phyloP scores from a whole-genome alignment of 345 rosid genomes.

The Acer negundo region DNA sequence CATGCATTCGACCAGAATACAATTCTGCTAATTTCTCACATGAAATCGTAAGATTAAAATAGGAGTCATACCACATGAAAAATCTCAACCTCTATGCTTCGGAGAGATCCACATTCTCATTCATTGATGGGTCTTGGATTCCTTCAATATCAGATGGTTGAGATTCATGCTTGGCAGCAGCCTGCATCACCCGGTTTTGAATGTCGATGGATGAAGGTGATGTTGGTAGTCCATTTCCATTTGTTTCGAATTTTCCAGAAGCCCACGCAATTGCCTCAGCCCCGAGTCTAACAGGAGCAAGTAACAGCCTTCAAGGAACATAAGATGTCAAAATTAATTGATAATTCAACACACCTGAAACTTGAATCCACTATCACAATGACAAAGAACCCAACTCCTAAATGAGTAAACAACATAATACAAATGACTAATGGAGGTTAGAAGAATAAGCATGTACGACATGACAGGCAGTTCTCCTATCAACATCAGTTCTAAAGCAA shows the following conservation, averaged over 20 bases:
- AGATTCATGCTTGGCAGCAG: slow-evolving; percentile 93
- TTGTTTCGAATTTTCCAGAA: slow-evolving; percentile 80
- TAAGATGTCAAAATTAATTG: slow-evolving; percentile 2
- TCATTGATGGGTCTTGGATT: slow-evolving; percentile 33
- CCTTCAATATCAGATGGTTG: slow-evolving; percentile 68
- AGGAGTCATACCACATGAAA: background rate
- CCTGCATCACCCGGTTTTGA: slow-evolving; percentile 79
- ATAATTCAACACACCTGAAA: background rate
- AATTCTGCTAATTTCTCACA: background rate
- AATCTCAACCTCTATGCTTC: slow-evolving; percentile 45
- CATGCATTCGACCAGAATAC: background rate
- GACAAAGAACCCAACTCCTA: background rate
- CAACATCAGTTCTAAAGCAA: background rate
- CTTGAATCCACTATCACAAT: background rate
- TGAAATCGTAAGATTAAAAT: background rate
- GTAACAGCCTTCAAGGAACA: slow-evolving; percentile 47
- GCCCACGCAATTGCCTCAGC: slow-evolving; percentile 85
- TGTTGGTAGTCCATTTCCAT: slow-evolving; percentile 80
- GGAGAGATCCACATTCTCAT: slow-evolving; percentile 49
- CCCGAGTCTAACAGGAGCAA: slow-evolving; percentile 65
- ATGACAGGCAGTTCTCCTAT: background rate
- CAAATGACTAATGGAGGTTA: background rate
- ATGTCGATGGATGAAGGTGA: slow-evolving; percentile 89
- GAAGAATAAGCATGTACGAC: background rate
- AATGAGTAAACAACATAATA: background rate